A percentile compares a stretch with the other conserved stretches of the same genome.
These are phyloP conservation scores for Fraxinus paxiana DNA, from an alignment of 305 asterid genomes.

Conservation along the genomic window DNA sequence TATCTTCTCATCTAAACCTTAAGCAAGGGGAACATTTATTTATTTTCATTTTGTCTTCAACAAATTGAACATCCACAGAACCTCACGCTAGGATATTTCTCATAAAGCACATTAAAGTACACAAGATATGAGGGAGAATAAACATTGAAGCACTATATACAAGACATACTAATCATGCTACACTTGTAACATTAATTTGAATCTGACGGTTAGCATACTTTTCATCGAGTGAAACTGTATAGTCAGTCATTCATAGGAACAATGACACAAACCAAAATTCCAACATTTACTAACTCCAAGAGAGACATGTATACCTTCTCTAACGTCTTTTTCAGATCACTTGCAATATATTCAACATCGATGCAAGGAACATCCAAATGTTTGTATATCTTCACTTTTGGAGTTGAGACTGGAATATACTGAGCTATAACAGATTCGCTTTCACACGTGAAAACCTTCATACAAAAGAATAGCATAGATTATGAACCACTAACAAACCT, in stretches of 20 bases:
- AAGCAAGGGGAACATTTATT: neutral
- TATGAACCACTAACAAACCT: conserved; percentile 15
- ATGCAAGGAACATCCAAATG: conserved; percentile 34
- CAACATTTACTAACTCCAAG: neutral
- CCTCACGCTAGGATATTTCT: neutral
- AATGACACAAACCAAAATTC: neutral
- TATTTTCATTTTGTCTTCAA: neutral
- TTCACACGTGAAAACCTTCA: conserved; percentile 76
- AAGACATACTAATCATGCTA: neutral
- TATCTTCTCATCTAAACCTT: neutral
- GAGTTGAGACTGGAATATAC: conserved; percentile 51
- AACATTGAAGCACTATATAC: neutral
- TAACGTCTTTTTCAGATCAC: conserved; percentile 26
- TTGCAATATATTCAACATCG: conserved; percentile 20
- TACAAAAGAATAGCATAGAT: conserved; percentile 24
- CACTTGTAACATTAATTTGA: neutral
- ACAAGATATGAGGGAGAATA: neutral
- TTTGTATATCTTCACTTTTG: conserved; percentile 49
- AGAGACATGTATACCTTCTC: conserved; percentile 38
- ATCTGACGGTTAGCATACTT: neutral
- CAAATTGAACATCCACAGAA: neutral
- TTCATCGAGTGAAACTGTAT: neutral
- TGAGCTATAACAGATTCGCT: conserved; percentile 48
- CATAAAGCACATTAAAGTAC: neutral
- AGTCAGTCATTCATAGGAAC: neutral